Evolutionary conservation across 352 stramenopile genomes (phyloP).

Genomic region (Phytophthora sp.): DNA sequence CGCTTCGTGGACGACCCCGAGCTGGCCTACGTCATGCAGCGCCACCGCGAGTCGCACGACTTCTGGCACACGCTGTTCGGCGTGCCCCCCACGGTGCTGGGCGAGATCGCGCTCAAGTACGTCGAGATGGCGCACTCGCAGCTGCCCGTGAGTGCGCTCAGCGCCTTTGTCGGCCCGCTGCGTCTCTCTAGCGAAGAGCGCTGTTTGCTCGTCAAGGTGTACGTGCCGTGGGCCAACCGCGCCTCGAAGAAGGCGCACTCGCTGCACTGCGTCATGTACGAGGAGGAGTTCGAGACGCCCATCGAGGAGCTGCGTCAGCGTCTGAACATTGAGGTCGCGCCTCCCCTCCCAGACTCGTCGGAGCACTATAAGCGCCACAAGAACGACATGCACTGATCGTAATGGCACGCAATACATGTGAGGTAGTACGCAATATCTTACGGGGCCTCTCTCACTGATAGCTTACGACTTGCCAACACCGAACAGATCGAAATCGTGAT

Average conservation of each 20-base stretch:
- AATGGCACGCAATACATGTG: not conserved
- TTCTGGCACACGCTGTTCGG: constrained; percentile 97
- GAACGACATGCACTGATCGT: constrained; percentile 16
- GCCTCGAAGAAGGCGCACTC: constrained; percentile 71
- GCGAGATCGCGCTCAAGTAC: constrained; percentile 97
- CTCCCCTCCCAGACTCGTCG: constrained; percentile 36
- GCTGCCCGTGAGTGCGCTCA: constrained; percentile 94
- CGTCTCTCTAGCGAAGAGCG: constrained; percentile 79
- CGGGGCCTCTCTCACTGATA: constrained; percentile 1
- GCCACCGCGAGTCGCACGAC: constrained; percentile 95
- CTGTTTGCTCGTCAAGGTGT: constrained; percentile 78
- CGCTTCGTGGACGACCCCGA: constrained; percentile 93
- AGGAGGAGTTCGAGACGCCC: constrained; percentile 94
- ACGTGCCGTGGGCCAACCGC: constrained; percentile 94
- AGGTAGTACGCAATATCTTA: constrained; percentile 15
- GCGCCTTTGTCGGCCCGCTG: constrained; percentile 90
- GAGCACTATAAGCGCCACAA: constrained; percentile 35
- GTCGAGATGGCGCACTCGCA: constrained; percentile 97
- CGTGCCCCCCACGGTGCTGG: constrained; percentile 94
- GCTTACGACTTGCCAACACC: constrained; percentile 28
- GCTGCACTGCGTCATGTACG: constrained; percentile 96
- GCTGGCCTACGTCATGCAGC: constrained; percentile 96
- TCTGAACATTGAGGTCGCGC: constrained; percentile 57
- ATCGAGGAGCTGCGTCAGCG: constrained; percentile 87
- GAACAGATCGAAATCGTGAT: constrained; percentile 43